Evolutionary conservation across 2,329 filamentous ascomycete species (phyloP).

Genomic region (Talaromyces verruculosus): DNA sequence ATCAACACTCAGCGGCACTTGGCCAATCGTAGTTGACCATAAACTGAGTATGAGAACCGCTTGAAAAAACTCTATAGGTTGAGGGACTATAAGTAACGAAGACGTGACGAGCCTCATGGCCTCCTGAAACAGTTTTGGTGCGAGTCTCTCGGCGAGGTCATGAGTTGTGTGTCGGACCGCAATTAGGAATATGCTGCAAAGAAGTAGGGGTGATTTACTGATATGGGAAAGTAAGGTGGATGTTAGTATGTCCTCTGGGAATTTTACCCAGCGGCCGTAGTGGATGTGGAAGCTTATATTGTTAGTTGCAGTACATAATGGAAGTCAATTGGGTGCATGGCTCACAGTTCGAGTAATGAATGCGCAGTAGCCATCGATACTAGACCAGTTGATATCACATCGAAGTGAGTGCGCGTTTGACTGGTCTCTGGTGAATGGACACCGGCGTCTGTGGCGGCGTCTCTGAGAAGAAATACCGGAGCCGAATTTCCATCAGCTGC

Average conservation of each 20-base stretch:
- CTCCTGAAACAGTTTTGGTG: constrained; percentile 41
- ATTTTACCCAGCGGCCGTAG: constrained; percentile 47
- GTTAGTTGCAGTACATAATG: background rate
- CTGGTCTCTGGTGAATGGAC: constrained; percentile 23
- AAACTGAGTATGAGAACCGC: constrained; percentile 44
- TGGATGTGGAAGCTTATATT: constrained; percentile 37
- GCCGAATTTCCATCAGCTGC: constrained; percentile 25
- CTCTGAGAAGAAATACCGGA: constrained; percentile 35
- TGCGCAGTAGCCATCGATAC: constrained; percentile 17
- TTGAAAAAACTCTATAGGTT: constrained; percentile 48
- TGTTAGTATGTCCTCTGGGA: constrained; percentile 32
- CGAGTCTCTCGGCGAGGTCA: constrained; percentile 37
- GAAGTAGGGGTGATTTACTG: constrained; percentile 40
- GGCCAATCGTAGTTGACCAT: constrained; percentile 50
- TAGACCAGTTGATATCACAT: constrained; percentile 17
- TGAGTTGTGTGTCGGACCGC: constrained; percentile 45
- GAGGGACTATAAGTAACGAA: constrained; percentile 39
- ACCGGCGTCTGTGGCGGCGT: constrained; percentile 32
- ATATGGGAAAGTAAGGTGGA: constrained; percentile 34
- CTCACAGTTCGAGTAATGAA: constrained; percentile 15
- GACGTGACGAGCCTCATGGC: constrained; percentile 25
- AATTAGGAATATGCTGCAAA: constrained; percentile 44
- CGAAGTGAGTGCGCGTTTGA: background rate
- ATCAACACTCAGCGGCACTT: constrained; percentile 47
- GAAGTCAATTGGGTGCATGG: no score